Percentiles rank a stretch among this genome's conserved stretches.
Evolutionary conservation across 805 yeast genomes (phyloP).

Genomic region (Candida silvatica): DNA sequence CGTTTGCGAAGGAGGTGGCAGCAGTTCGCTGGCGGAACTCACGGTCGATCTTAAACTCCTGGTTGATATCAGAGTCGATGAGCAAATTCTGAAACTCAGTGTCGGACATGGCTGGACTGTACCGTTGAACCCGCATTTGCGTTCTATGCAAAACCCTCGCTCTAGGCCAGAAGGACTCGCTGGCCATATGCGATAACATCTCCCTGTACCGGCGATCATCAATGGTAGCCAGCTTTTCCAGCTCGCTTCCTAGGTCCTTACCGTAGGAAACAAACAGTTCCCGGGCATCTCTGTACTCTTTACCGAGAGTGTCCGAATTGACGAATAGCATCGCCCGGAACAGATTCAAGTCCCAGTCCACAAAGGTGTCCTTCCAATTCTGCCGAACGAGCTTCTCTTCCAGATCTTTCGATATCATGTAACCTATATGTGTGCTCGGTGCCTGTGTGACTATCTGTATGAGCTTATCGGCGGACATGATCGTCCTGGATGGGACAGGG

Average conservation of each 20-base stretch:
- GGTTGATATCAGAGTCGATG: slow-evolving; percentile 34
- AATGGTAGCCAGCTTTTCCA: neutral
- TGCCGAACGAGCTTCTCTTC: slow-evolving; percentile 9
- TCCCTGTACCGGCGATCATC: neutral
- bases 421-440: slow-evolving; percentile 18
- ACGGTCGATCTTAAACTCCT: slow-evolving; percentile 37
- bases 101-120: slow-evolving; percentile 7
- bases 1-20: slow-evolving; percentile 38
- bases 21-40: slow-evolving; percentile 39
- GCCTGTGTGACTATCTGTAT: too few species aligned
- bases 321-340: slow-evolving; percentile 38
- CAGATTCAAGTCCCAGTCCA: slow-evolving; percentile 46
- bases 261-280: neutral
- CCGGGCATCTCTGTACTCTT: slow-evolving; percentile 5
- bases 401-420: slow-evolving; percentile 17
- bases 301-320: slow-evolving; percentile 11
- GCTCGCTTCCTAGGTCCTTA: neutral
- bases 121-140: slow-evolving; percentile 10
- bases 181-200: neutral
- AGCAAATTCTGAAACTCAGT: slow-evolving; percentile 28
- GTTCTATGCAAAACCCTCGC: slow-evolving; percentile 4
- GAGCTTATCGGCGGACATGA: too few species aligned
- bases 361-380: slow-evolving; percentile 28
- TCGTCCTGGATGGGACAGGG: too few species aligned
- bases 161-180: neutral